phyloP scores from a whole-genome alignment of 768 basidiomycete genomes.

The Amanita muscaria region DNA sequence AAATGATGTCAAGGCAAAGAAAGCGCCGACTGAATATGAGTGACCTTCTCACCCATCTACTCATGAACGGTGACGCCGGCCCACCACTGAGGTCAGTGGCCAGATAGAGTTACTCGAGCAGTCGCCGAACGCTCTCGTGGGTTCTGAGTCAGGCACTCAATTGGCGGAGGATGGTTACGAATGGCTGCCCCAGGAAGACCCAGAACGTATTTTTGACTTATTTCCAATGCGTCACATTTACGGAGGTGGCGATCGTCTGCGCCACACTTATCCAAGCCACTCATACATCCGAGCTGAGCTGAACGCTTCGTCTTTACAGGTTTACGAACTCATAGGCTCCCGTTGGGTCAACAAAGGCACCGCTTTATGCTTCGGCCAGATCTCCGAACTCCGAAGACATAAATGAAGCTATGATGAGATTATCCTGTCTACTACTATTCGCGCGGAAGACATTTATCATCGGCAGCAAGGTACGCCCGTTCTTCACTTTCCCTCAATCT shows the following conservation, averaged over 20 bases:
- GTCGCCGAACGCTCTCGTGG: conserved; percentile 26
- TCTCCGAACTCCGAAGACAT: conserved; percentile 65
- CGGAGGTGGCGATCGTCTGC: background rate
- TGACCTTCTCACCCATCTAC: conserved; percentile 8
- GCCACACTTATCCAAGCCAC: conserved; percentile 8
- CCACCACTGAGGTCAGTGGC: conserved; percentile 25
- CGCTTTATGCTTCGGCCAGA: conserved; percentile 90
- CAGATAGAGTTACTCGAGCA: conserved; percentile 43
- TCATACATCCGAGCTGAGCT: conserved; percentile 14
- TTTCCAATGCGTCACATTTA: conserved; percentile 11
- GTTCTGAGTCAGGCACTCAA: conserved; percentile 27
- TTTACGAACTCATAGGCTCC: conserved; percentile 87
- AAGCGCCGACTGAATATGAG: background rate
- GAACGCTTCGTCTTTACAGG: conserved; percentile 38
- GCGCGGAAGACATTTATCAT: conserved; percentile 78
- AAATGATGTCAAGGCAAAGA: background rate
- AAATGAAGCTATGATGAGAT: conserved; percentile 68
- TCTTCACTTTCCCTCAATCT: conserved; percentile 5
- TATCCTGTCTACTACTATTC: conserved; percentile 73
- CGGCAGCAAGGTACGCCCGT: conserved; percentile 66
- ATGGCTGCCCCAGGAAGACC: conserved; percentile 54
- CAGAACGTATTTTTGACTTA: conserved; percentile 44
- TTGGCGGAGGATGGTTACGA: conserved; percentile 49
- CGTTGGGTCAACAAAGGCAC: conserved; percentile 97
- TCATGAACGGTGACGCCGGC: conserved; percentile 37